Conservation (phyloP, 495 filamentous ascomycete species). For the Lichenothelia convexa region DNA sequence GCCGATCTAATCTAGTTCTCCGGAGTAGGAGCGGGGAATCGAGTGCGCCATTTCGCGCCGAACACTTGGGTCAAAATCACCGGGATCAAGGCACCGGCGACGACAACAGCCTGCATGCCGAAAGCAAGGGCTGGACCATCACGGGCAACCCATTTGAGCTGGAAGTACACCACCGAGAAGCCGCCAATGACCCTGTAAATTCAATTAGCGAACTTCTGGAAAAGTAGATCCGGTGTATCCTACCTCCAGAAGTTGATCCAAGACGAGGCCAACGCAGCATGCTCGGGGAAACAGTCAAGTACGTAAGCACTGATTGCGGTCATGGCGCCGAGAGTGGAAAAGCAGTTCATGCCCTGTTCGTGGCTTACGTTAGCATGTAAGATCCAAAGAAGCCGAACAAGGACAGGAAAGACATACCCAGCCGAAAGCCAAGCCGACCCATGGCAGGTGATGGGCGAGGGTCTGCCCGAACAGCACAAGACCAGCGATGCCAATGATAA, state of each 20-base stretch:
- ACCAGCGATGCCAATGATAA: constrained; percentile 7
- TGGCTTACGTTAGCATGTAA: too few relatives aligned
- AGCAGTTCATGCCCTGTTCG: constrained; percentile 10
- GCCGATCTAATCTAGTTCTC: too few relatives aligned
- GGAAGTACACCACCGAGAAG: constrained; percentile 30
- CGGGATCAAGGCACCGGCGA: constrained; percentile 20
- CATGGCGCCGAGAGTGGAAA: constrained; percentile 9
- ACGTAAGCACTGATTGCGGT: constrained; percentile 14
- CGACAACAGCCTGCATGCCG: constrained; percentile 26
- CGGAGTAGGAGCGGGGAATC: background rate
- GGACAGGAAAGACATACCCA: too few relatives aligned
- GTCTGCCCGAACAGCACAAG: constrained; percentile 10
- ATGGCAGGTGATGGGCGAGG: constrained; percentile 8
- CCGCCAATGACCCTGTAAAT: too few relatives aligned
- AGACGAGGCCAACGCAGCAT: constrained; percentile 24
- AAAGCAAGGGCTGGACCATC: constrained; percentile 27
- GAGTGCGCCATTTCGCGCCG: constrained; percentile 4
- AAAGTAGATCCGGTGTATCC: too few relatives aligned
- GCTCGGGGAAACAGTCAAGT: constrained; percentile 27
- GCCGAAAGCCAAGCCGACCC: constrained; percentile 8
- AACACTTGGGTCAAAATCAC: constrained; percentile 7
- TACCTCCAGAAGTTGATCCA: constrained; percentile 28
- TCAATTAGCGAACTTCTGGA: too few relatives aligned
- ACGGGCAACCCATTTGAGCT: constrained; percentile 24
- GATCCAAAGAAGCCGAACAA: too few relatives aligned